These are phyloP conservation scores for Monosporascus sp. DNA, from an alignment of 2,329 filamentous ascomycete genomes.

Conservation along the genomic window DNA sequence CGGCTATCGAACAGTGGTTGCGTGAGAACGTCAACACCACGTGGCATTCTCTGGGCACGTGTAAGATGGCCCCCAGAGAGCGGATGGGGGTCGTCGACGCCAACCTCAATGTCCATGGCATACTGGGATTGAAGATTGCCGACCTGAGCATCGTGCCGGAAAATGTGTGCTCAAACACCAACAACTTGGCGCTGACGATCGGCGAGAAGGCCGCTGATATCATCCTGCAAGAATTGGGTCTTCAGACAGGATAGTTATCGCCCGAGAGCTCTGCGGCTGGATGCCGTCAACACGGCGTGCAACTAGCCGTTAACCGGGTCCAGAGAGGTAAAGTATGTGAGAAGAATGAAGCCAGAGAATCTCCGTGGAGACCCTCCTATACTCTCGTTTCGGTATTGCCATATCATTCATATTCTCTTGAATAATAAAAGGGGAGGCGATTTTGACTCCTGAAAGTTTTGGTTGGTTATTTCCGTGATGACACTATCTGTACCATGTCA, in stretches of 20 bases:
- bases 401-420: no score
- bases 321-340: no score
- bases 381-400: no score
- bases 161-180: slow-evolving; percentile 38
- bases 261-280: no score
- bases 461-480: no score
- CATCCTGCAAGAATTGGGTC: not conserved
- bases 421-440: no score
- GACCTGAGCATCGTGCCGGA: slow-evolving; percentile 24
- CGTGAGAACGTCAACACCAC: slow-evolving; percentile 29
- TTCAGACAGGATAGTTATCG: not conserved
- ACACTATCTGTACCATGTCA: no score
- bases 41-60: slow-evolving; percentile 34
- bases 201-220: slow-evolving; percentile 30
- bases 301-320: no score
- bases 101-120: slow-evolving; percentile 33
- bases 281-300: no score
- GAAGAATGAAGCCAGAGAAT: no score
- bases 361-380: no score
- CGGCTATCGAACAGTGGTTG: slow-evolving; percentile 34
- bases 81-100: slow-evolving; percentile 33
- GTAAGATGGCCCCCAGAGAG: slow-evolving; percentile 32
- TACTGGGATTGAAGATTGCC: slow-evolving; percentile 30
- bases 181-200: slow-evolving; percentile 38
- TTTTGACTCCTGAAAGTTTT: no score